Percentiles rank a stretch among this genome's conserved stretches.
These are phyloP conservation scores for Jatropha podagrica DNA, from an alignment of 441 rosid species.

Conservation along the genomic window DNA sequence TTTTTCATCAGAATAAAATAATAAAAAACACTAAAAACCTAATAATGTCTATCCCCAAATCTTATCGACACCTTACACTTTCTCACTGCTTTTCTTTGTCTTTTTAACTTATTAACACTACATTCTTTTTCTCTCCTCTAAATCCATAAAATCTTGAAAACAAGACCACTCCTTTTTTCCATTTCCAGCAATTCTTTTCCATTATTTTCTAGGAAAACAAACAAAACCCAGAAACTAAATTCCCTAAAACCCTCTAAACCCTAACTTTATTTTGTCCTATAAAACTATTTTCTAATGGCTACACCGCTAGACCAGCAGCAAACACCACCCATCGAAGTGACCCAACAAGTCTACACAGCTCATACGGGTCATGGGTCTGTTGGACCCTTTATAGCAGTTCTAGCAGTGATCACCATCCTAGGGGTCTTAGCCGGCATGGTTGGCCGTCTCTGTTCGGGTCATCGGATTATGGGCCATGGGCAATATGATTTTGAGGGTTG, in stretches of 20 bases:
- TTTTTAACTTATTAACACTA: background rate
- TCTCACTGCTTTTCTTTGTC: background rate
- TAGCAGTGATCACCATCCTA: conserved; percentile 52
- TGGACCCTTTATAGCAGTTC: conserved; percentile 66
- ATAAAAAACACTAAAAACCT: background rate
- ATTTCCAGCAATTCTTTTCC: conserved; percentile 1
- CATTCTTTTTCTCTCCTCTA: background rate
- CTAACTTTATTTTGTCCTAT: background rate
- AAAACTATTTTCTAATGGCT: conserved; percentile 28
- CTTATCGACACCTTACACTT: conserved; percentile 1
- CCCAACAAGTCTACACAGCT: conserved; percentile 41
- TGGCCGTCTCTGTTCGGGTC: conserved; percentile 64
- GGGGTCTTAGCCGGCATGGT: conserved; percentile 65
- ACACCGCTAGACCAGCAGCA: conserved; percentile 33
- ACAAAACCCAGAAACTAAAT: background rate
- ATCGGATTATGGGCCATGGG: conserved; percentile 46
- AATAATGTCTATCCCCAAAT: background rate
- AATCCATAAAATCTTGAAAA: background rate
- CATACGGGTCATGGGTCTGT: conserved; percentile 48
- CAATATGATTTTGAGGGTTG: conserved; percentile 63
- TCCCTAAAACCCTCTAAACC: conserved; percentile 16
- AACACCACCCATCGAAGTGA: conserved; percentile 35
- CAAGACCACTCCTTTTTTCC: background rate
- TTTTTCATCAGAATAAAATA: background rate
- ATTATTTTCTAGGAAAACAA: background rate